Evolutionary conservation across 2,329 filamentous ascomycete genomes (phyloP), one percentile per base, ranked within the genome.

Genomic region (Xylariaceae sp.): DNA sequence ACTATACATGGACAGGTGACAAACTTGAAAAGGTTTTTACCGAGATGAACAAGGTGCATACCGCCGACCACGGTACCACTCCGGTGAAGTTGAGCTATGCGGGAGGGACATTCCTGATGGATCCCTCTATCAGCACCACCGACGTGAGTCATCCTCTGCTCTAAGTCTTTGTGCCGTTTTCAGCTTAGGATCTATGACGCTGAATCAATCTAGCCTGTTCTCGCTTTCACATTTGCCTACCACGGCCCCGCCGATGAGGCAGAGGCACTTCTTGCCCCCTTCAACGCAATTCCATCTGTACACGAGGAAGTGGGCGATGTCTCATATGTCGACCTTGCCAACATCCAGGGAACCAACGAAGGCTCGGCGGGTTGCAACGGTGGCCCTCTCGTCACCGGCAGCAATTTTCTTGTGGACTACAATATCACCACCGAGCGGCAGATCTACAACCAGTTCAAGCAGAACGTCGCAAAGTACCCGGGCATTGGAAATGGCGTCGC

Each of bases 11-110:
- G 40, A 14, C 34, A 1, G 12, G 22, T 2, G 48, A 51, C n/a
- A 45, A 52, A 6, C 38, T 55, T 2, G 53, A 55, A 5, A 1
- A 5, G 1, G 13, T 55, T 1, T 55, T 53, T 13, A n/a, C 34
- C 3, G 43, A 9, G 1, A 0, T 44, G 0, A 55, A 49, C 28
- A 31, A 42, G 1, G 3, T 44, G 3, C 36, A 7, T 19, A n/a
- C n/a, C n/a, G n/a, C n/a, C n/a, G n/a, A n/a, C n/a, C n/a, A n/a
- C n/a, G n/a, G n/a, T n/a, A n/a, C n/a, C n/a, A n/a, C n/a, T n/a
- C n/a, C n/a, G n/a, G n/a, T n/a, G n/a, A n/a, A n/a, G n/a, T n/a
- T n/a, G n/a, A n/a, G n/a, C n/a, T n/a, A n/a, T n/a, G n/a, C n/a
- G n/a, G n/a, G n/a, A n/a, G n/a, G n/a, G n/a, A n/a, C n/a, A n/a